Evolutionary conservation across 169 alveolate genomes (phyloP), one percentile per base, ranked within the genome.

Genomic region (Cryptosporidium xiaoi): DNA sequence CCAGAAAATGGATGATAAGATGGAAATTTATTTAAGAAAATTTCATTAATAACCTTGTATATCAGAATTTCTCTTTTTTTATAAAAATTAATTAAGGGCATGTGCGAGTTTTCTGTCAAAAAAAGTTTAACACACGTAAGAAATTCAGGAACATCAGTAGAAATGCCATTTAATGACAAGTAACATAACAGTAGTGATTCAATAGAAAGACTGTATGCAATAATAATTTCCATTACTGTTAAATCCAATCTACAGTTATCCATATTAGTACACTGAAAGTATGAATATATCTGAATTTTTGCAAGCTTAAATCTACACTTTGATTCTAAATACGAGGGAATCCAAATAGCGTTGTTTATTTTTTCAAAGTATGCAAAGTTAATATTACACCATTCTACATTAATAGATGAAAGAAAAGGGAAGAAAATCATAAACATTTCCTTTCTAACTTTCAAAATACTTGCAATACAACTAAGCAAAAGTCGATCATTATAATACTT

Each of bases 321-420:
- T 29, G 83, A 69, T 56, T 69, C 83, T 33, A 69, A n/a, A 10
- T 51, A 36, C 16, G 83, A 69, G 16, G 83, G 83, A 69, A 69
- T 44, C 83, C 83, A 69, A 55, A 69, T 34, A 33, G 67, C 51
- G 51, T 55, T 53, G 5, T 53, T 60, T 16, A 51, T 69, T 40
- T 69, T 60, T 2, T 36, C 50, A 64, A 69, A 55, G 27, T 44
- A 56, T 50, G 46, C 27, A 15, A 66, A 0, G 51, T 31, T 51
- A 33, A 69, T 33, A 69, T 34, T 13, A 15, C 31, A 53, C 83
- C 83, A 69, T 2, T 69, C 20, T 51, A 33, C 51, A 16, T 69
- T n/a, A 29, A 51, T 18, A 53, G 36, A 8, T 3, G 33, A n/a
- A 33, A 69, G 24, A 24, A 24, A 29, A 12, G 83, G 83, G n/a